Evolutionary conservation across 73 alveolate species (phyloP).

Genomic region (Paramecium primaurelia): DNA sequence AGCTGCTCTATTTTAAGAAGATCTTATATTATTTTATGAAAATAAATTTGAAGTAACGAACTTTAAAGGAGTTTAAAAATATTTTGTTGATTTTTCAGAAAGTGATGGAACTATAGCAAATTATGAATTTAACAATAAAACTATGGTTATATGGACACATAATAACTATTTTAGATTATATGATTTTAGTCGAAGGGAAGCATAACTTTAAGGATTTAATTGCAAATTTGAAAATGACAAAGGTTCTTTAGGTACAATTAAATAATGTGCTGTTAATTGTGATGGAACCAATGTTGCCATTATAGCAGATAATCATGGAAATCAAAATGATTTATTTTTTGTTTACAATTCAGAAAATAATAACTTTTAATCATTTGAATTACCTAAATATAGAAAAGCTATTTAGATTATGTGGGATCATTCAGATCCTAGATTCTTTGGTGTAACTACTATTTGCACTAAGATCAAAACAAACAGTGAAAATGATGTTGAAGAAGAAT

Average conservation of each 20-base stretch:
- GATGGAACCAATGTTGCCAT: slow-evolving; percentile 93
- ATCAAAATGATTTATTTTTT: slow-evolving; percentile 87
- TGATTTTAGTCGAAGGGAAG: slow-evolving; percentile 91
- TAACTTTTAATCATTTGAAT: slow-evolving; percentile 86
- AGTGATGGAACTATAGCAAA: slow-evolving; percentile 89
- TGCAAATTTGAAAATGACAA: slow-evolving; percentile 91
- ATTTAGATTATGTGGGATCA: slow-evolving; percentile 91
- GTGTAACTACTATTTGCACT: slow-evolving; percentile 72
- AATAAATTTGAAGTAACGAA: slow-evolving; percentile 87
- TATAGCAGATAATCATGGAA: slow-evolving; percentile 88
- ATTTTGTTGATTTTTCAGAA: slow-evolving; percentile 84
- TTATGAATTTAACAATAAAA: slow-evolving; percentile 77
- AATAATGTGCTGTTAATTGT: slow-evolving; percentile 82
- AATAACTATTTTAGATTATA: slow-evolving; percentile 40
- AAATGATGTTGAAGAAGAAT: slow-evolving; percentile 66
- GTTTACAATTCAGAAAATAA: slow-evolving; percentile 95
- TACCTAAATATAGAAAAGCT: slow-evolving; percentile 89
- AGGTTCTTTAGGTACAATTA: slow-evolving; percentile 91
- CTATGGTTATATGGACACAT: slow-evolving; percentile 75
- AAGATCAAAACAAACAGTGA: slow-evolving; percentile 50
- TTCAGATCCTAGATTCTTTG: slow-evolving; percentile 87
- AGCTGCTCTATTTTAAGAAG: slow-evolving; percentile 86
- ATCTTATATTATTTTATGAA: slow-evolving; percentile 74
- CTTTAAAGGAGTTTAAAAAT: slow-evolving; percentile 88
- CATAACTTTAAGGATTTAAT: slow-evolving; percentile 82